Evolutionary conservation across 2,329 filamentous ascomycete species (phyloP), one percentile per base, ranked within the genome.

Genomic region (Penicillium sp.): DNA sequence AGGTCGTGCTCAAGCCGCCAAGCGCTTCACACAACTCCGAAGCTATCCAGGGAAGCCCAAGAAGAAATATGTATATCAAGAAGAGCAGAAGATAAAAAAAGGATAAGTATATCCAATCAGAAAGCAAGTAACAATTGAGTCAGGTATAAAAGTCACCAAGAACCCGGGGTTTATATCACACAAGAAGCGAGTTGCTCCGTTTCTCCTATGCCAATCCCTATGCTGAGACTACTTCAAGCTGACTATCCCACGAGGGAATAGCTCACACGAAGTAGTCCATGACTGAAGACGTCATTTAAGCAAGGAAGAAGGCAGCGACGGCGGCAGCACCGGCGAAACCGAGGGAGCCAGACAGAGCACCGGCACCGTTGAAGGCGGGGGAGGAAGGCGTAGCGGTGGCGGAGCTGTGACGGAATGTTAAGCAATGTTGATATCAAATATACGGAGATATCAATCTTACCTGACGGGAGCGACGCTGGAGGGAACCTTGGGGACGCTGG

Each of bases 271-370:
- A 62, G 48, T 35, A 55, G 42, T 49, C 61, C 60, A 62, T 63
- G 55, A 61, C 20, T 39, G 59, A 64, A 58, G 60, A 54, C 55
- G 45, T 67, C 58, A 70, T 69, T 70, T 73, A 73, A 62, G 71
- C 71, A 54, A 73, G 63, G 67, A 73, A 61, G 70, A 70, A 69
- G 58, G 71, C 71, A 11, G 69, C 70, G 28, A 59, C 63, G 58
- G 71, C 71, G 51, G 70, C 70, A 20, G 54, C 62, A 66, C 71
- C 71, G 47, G 70, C 71, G 62, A 73, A 65, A 61, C 64, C 60
- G 59, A 73, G 59, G 57, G 71, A 73, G 64, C 67, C 67, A 54
- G 59, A 59, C 63, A 73, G 41, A 54, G 69, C 59, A 69, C 63
- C 69, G 59, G 67, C 71, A 62, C 63, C 70, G 66, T 63, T 70